A percentile compares a stretch with the other conserved stretches of the same genome.
Evolutionary conservation across 148 eudicot genomes (phyloP).

Genomic region (Rhododendron henanense): DNA sequence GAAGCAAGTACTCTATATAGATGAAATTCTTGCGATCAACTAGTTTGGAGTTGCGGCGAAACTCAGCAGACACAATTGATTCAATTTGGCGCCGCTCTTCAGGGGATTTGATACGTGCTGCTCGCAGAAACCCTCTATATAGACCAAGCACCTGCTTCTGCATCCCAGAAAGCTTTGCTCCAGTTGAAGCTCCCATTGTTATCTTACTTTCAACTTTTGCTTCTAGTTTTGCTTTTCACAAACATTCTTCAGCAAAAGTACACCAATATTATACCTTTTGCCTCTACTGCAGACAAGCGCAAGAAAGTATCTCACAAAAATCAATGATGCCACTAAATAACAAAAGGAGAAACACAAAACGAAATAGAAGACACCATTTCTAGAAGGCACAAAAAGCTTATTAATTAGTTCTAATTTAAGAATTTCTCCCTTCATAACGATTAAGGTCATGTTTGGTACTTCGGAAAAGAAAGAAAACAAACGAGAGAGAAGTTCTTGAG

Average conservation of each 20-base stretch:
- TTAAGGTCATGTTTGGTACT: not conserved
- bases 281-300: not conserved
- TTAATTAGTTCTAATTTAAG: not conserved
- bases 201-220: not conserved
- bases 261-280: not conserved
- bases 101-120: slow-evolving; percentile 66
- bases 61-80: slow-evolving; percentile 65
- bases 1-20: slow-evolving; percentile 74
- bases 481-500: not conserved
- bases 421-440: not conserved
- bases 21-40: slow-evolving; percentile 85
- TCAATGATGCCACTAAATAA: not conserved
- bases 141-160: slow-evolving; percentile 85
- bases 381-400: not conserved
- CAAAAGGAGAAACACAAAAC: not conserved
- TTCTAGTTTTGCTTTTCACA: not conserved
- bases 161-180: slow-evolving; percentile 74
- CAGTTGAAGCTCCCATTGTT: slow-evolving; percentile 41
- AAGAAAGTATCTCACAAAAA: not conserved
- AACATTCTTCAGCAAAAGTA: not conserved
- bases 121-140: slow-evolving; percentile 77
- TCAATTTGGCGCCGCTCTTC: slow-evolving; percentile 63
- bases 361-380: not conserved
- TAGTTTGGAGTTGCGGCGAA: slow-evolving; percentile 57
- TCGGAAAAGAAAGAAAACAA: not conserved